Base-by-base conservation (phyloP, 2,329 filamentous ascomycete species). In the Ampelomyces quisqualis region DNA sequence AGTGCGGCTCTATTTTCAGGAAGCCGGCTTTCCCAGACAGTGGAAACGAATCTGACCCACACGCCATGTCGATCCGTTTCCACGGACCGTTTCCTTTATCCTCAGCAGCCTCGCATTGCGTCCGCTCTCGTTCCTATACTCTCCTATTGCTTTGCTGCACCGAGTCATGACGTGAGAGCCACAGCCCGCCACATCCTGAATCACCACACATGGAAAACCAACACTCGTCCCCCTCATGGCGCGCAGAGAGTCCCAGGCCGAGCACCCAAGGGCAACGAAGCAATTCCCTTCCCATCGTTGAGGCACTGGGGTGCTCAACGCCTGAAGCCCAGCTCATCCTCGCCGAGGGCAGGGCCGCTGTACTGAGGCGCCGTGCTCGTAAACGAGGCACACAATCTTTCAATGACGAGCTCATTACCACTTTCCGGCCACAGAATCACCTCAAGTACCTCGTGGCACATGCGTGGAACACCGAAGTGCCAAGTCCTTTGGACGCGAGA, bases 301-400 rank as follows among this genome's bases (percentile, higher is more conserved):
- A 67, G 24, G 62, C 58, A 20, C 21, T 68, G 27, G 63, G 64
- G 31, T 67, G 63, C 40, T 65, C 65, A 7, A 66, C 63, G 4
- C 49, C 62, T 28, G 65, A 68, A 43, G 65, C 65, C 32, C 51
- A 59, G 31, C 45, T 68, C 17, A 58, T 68, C 29, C 38, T 68
- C 27, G 63, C 62, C 11, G 65, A 67, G 31, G 63, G 64, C 20
- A 58, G 53, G 39, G 65, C 65, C 28, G 65, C 64, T 35, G 49
- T 65, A 9, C 59, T 53, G 23, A 65, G 57, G 27, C 62, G 65
- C 27, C 55, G 49, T 34, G 43, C 43, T 13, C 40, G 49, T 29
- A 49, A 47, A 29, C 57, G 59, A 31, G 56, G 55, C 21, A 55
- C 57, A 37, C 54, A 50, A 36, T 52, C 48, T 9, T 45, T 55